phyloP scores from a whole-genome alignment of 306 rosid species.

The Leucaena leucocephala region DNA sequence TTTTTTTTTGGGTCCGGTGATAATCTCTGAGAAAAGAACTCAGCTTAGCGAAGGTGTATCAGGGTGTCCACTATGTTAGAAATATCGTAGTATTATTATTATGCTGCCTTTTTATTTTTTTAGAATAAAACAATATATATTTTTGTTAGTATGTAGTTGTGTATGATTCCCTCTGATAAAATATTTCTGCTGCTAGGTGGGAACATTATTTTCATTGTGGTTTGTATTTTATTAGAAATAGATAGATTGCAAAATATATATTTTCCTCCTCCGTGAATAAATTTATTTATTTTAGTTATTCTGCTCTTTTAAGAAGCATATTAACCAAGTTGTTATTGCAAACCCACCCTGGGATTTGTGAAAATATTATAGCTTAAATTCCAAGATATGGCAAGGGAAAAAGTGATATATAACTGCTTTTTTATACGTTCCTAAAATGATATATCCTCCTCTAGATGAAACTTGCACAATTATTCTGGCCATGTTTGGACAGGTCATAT shows the following conservation, averaged over 20 bases:
- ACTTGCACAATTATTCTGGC: no score
- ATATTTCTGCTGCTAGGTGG: slow-evolving; percentile 35
- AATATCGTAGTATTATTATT: slow-evolving; percentile 25
- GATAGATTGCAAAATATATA: slow-evolving; percentile 42
- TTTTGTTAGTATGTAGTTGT: slow-evolving; percentile 38
- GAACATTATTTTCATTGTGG: slow-evolving; percentile 34
- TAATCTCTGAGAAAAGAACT: slow-evolving; percentile 32
- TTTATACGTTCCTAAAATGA: no score
- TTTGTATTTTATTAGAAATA: slow-evolving; percentile 43
- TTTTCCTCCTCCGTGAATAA: slow-evolving; percentile 5
- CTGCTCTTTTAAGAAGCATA: neutral
- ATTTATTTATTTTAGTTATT: neutral
- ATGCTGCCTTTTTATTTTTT: neutral
- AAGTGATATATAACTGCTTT: no score
- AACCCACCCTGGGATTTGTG: no score
- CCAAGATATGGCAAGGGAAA: no score
- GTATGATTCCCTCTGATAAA: slow-evolving; percentile 23
- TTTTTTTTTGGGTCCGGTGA: slow-evolving; percentile 19
- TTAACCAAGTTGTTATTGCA: no score
- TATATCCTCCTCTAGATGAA: no score
- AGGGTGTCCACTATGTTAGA: slow-evolving; percentile 32
- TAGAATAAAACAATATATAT: neutral
- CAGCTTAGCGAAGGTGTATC: slow-evolving; percentile 41
- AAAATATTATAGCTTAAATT: no score
- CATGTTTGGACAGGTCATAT: no score